Evolutionary conservation across 345 rosid genomes (phyloP), one percentile per base, ranked within the genome.

Genomic region (Brassica incana): DNA sequence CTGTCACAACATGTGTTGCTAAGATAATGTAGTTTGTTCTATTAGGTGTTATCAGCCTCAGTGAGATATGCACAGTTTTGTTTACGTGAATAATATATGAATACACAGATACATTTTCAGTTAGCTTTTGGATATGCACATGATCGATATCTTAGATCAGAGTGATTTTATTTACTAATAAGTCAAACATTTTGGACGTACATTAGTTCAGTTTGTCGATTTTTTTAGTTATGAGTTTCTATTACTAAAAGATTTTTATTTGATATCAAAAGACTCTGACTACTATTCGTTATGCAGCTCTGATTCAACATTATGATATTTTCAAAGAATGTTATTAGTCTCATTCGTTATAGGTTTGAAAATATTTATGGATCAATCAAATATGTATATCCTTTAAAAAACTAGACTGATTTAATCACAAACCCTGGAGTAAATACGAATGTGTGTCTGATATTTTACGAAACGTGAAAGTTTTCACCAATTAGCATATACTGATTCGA

Each of bases 1-100:
- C 80, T 40, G 76, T 80, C 83, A 65, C 65, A 75, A 56, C 76
- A 75, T 80, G 83, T 80, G 83, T 63, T 52, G 2, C 40, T 69
- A 74, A 69, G 76, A 80, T 74, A 69, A 74, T 74, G 71, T 74
- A 62, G 67, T 63, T 75, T 80, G 83, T 69, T 69, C 62, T 80
- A 75, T 80, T 80, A 80, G 83, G 79, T 80, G 83, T 74, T 69
- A 52, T 50, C n/a, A 74, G 71, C 38, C 67, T 62, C 66, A 67
- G 48, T 67, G 83, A 80, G 60, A 69, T 74, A 74, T 67, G 2
- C 62, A 58, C 62, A 66, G 36, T 45, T 74, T 63, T 62, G 67
- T 75, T 29, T 75, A 33, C 71, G 36, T 35, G 33, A 25, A 63
- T 74, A 74, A 66, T 60, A 61, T 10, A 11, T 32, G 45, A 48